phyloP scores from a whole-genome alignment of 108 stramenopile genomes.

The Bacterosira constricta region DNA sequence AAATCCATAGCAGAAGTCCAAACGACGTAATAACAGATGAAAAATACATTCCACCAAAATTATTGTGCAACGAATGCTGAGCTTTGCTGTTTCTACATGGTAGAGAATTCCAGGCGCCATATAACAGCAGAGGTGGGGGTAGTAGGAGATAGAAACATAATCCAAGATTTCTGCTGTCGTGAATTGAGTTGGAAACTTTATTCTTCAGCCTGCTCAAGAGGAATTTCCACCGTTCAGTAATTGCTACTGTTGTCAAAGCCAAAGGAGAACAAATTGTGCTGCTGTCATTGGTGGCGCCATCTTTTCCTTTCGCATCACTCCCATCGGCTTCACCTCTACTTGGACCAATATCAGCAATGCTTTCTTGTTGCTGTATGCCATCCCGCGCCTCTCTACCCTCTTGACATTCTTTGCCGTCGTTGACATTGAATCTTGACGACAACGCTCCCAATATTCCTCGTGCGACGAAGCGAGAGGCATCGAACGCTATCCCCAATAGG shows the following conservation, averaged over 20 bases:
- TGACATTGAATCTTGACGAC: background rate
- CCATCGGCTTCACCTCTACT: too few species aligned
- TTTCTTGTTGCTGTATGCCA: background rate
- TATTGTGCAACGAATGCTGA: too few species aligned
- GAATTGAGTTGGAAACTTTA: background rate
- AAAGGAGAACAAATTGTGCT: too few species aligned
- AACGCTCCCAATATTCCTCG: background rate
- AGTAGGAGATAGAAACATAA: background rate
- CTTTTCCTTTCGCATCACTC: background rate
- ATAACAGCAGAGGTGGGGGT: conserved; percentile 5
- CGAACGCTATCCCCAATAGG: conserved; percentile 19
- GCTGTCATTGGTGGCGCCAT: background rate
- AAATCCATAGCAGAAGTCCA: background rate
- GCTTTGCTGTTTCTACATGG: background rate
- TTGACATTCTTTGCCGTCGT: background rate
- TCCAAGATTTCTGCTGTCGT: background rate
- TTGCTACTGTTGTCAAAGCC: background rate
- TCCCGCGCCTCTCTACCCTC: background rate
- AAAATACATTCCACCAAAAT: conserved; percentile 15
- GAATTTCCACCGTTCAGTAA: background rate
- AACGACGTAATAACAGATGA: conserved; percentile 12
- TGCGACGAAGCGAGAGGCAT: conserved; percentile 22
- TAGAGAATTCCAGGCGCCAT: conserved; percentile 1
- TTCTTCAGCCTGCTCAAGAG: background rate
- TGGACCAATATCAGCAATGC: background rate